Evolutionary conservation across 1,284 basidiomycete genomes (phyloP).

Genomic region (Cryptococcus jaspeensis): DNA sequence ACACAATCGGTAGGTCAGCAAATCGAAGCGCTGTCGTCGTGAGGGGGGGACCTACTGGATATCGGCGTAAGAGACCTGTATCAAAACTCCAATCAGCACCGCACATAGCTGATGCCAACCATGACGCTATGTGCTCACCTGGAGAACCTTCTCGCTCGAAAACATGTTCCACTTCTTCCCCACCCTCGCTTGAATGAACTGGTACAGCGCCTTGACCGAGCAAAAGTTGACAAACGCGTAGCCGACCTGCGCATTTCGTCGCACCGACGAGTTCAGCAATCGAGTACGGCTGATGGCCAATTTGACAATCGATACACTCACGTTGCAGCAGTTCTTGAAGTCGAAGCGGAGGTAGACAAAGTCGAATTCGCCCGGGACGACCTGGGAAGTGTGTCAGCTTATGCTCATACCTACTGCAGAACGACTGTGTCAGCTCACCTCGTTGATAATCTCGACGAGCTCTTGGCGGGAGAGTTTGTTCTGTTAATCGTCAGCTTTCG

Average conservation of each 20-base stretch:
- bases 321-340: constrained; percentile 51
- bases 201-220: constrained; percentile 33
- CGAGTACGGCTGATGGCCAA: not conserved
- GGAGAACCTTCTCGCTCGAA: constrained; percentile 50
- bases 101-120: not conserved
- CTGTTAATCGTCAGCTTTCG: constrained; percentile 18
- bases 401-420: not conserved
- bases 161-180: constrained; percentile 51
- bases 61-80: constrained; percentile 49
- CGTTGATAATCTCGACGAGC: constrained; percentile 44
- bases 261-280: constrained; percentile 1
- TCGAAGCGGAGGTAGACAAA: constrained; percentile 52
- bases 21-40: not conserved
- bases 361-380: constrained; percentile 47
- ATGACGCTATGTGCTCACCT: constrained; percentile 26
- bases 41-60: constrained; percentile 38
- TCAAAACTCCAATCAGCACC: constrained; percentile 1
- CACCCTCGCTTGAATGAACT: constrained; percentile 40
- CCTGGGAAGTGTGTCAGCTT: constrained; percentile 20
- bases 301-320: constrained; percentile 16
- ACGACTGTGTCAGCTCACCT: constrained; percentile 23
- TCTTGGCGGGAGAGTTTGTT: constrained; percentile 51
- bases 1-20: not conserved
- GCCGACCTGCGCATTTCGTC: constrained; percentile 32
- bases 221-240: constrained; percentile 52